Base-by-base conservation (phyloP, 1,284 basidiomycete species). In the Tylopilus sp. region DNA sequence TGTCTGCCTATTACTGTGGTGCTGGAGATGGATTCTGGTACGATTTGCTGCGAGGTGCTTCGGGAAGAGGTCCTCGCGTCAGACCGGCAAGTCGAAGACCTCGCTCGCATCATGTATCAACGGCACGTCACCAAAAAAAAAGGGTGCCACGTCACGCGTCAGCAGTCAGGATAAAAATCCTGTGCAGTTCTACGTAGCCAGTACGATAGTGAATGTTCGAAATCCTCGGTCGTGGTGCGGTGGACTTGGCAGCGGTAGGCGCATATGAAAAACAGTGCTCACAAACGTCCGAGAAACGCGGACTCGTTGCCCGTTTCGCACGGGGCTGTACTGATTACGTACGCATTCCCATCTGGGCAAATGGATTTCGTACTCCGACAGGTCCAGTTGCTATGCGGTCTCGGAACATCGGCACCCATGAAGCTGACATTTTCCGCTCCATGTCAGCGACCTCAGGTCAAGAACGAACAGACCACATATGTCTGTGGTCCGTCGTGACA, bases 311-410 rank as follows among this genome's bases (percentile, higher is more conserved):
- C 21, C 3, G 3, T 6, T 23, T 23, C 21, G 34, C 16, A 4
- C 34, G 10, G 34, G 8, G 34, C 34, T 21, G 19, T 13, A 18
- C 19, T 4, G 3, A 31, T 56, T 50, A 50, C 51, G 54, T 59
- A 23, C 15, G 3, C n/a, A 41, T 53, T 44, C 34, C 57, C 28
- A 18, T 48, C 60, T 48, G 60, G 11, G 60, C 30, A 46, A 43
- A 0, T 28, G 53, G 33, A 45, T 34, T 59, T 46, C 6, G 36
- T 26, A 51, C 50, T 52, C 59, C 59, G 59, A 18, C 59, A 58
- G 59, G 53, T 48, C 56, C 62, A 63, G 60, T 65, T 63, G 61
- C 59, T 61, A 65, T 33, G 63, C 63, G 59, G 48, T 29, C 54
- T 54, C 60, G 58, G 60, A 60, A 61, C 50, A 51, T 58, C 49